Evolutionary conservation across 805 yeast species (phyloP).

Genomic region (Tetrapisispora iriomotensis): DNA sequence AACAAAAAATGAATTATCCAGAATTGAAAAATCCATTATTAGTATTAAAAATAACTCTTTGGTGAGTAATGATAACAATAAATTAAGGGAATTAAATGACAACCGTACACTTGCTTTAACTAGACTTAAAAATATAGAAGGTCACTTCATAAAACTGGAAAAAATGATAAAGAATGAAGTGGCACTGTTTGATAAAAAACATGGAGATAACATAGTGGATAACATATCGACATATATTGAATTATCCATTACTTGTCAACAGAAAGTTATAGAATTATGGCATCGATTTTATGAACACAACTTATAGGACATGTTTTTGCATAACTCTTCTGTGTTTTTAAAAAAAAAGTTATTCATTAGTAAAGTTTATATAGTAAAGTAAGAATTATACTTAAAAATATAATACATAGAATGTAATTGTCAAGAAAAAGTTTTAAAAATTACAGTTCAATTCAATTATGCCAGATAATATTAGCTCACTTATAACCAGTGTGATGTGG

Average conservation of each 20-base stretch:
- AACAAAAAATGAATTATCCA: conserved; percentile 34
- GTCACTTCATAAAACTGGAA: conserved; percentile 54
- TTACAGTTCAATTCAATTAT: neutral
- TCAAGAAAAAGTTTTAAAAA: no score
- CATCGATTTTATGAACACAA: conserved; percentile 67
- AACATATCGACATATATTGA: conserved; percentile 85
- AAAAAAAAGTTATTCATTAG: no score
- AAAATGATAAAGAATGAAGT: conserved; percentile 60
- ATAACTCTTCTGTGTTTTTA: no score
- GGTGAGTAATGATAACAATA: conserved; percentile 49
- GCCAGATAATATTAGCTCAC: conserved; percentile 2
- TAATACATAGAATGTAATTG: no score
- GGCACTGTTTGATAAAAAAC: conserved; percentile 57
- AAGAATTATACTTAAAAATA: no score
- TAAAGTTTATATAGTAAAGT: no score
- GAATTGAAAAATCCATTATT: neutral
- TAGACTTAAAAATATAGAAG: conserved; percentile 43
- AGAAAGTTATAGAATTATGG: conserved; percentile 79
- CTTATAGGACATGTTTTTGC: conserved; percentile 16
- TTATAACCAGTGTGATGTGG: conserved; percentile 68
- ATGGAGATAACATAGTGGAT: conserved; percentile 73
- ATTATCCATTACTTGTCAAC: conserved; percentile 81
- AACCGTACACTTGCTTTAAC: conserved; percentile 51
- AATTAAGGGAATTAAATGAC: conserved; percentile 42
- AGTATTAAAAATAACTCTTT: conserved; percentile 28